Evolutionary conservation across 2,329 filamentous ascomycete species (phyloP), one percentile per base, ranked within the genome.

Genomic region (Didymella exigua): DNA sequence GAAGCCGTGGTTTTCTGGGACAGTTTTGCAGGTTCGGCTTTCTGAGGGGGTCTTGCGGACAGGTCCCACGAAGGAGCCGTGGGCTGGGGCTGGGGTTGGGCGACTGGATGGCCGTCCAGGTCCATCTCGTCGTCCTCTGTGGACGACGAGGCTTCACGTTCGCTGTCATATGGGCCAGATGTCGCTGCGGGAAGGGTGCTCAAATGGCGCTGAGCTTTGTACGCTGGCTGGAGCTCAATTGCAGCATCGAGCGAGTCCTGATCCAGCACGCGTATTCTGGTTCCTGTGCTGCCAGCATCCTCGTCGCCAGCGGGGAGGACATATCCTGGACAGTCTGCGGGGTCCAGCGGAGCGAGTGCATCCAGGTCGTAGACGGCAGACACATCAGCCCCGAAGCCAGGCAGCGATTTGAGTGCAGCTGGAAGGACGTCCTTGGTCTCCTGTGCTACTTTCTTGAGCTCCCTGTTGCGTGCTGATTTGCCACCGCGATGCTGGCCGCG

Each of bases 231-330:
- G 4, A 75, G 52, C 7, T 60, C 47, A 1, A 74, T 59, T 1
- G 72, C 71, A 24, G 65, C 67, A 49, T 75, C 72, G 34, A 74
- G 69, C 0, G 67, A 72, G 41, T 74, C 72, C 52, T 66, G 64
- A 47, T 75, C 60, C 27, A 66, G 59, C 18, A 75, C 71, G 19
- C 59, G 59, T 34, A 73, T 72, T 3, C 65, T 55, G 8, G 71
- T 68, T 29, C 66, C 67, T 23, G 59, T 62, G 29, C 41, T 47
- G n/a, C 64, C 63, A 8, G 61, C 55, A 13, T 63, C 47, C 9
- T 31, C 37, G 27, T 68, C 65, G 5, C 24, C 43, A 5, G 26
- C 42, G 16, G 56, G 57, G 14, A 70, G 55, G 4, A 21, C 38
- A 38, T 61, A 56, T 14, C 62, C 59, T 5, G 71, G 71, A 37